Base-by-base conservation (phyloP, 1,139 yeast species). In the Hanseniaspora uvarum region DNA sequence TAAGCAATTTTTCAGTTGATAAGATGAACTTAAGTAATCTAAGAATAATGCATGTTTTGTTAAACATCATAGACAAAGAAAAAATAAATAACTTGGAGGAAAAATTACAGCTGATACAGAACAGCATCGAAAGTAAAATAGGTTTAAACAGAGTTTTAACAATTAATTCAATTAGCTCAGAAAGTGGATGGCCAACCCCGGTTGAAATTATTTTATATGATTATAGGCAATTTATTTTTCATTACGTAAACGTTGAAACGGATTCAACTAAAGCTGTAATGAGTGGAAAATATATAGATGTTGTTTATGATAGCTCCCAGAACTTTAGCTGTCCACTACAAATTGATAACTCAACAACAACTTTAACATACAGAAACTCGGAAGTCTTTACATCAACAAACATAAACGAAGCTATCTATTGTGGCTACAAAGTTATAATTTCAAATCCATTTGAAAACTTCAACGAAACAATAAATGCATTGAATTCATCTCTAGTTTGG, bases 381-480 rank as follows among this genome's bases (percentile, higher is more conserved):
- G 54, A 55, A 3, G 68, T 68, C 21, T 78, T 72, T 62, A 67
- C 69, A 7, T 63, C 62, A 40, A 56, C 55, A 6, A 62, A 69
- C 0, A 68, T 79, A 38, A 60, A 63, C 30, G 60, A 67, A 1
- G 71, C 71, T 46, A 64, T 81, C 1, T 59, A 67, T 23, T 75
- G 83, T 61, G 94, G 94, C 0, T 74, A 69, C 54, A 71, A 82
- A 0, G 85, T 92, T 0, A 71, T 86, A 1, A 64, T 86, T 7
- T 55, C 70, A 0, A 60, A 36, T 23, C 33, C 48, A 11, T 50
- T 73, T n/a, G 56, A 59, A 1, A 61, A 64, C 8, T 57, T 66
- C 0, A 45, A 64, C 2, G 62, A 64, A 5, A 60, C 75, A 1
- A 57, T 68, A 0, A 34, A 58, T 0, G 58, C 69, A 23, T 58